Conservation (phyloP, 352 stramenopile genomes). For the Paralagenidium karlingii region DNA sequence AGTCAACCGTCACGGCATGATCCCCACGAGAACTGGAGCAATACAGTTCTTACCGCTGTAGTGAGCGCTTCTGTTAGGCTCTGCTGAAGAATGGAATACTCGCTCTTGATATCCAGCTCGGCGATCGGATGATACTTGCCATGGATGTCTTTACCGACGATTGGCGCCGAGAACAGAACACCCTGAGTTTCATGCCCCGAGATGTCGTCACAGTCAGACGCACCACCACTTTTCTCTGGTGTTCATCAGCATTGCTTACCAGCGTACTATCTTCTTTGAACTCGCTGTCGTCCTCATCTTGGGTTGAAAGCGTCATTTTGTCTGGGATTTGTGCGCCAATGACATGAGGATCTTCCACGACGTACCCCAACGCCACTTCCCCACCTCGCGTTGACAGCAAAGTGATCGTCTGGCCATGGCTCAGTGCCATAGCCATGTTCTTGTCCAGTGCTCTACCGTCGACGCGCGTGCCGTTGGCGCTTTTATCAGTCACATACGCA, state of each 20-base stretch:
- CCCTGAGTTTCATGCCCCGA: slow-evolving; percentile 65
- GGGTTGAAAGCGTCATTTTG: background rate
- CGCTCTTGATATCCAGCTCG: slow-evolving; percentile 64
- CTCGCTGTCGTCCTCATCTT: too few relatives aligned
- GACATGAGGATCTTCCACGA: slow-evolving; percentile 66
- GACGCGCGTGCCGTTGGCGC: slow-evolving; percentile 57
- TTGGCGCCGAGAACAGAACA: slow-evolving; percentile 89
- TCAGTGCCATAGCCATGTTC: slow-evolving; percentile 27
- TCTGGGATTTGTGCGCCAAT: slow-evolving; percentile 16
- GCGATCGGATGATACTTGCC: slow-evolving; percentile 87
- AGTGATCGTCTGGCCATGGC: slow-evolving; percentile 56
- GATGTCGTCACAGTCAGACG: background rate
- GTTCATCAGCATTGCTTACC: too few relatives aligned
- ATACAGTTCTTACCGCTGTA: slow-evolving; percentile 12
- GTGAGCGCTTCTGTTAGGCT: slow-evolving; percentile 61
- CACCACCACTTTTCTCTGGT: background rate
- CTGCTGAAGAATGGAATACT: slow-evolving; percentile 71
- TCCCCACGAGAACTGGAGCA: background rate
- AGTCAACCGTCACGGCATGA: background rate
- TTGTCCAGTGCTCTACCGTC: slow-evolving; percentile 39
- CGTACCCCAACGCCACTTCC: slow-evolving; percentile 49
- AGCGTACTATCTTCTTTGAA: too few relatives aligned
- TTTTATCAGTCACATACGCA: slow-evolving; percentile 59
- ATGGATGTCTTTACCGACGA: slow-evolving; percentile 86
- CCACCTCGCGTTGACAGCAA: slow-evolving; percentile 48